Conservation (phyloP, 2,329 filamentous ascomycete genomes). For the Diplodia corticola region DNA sequence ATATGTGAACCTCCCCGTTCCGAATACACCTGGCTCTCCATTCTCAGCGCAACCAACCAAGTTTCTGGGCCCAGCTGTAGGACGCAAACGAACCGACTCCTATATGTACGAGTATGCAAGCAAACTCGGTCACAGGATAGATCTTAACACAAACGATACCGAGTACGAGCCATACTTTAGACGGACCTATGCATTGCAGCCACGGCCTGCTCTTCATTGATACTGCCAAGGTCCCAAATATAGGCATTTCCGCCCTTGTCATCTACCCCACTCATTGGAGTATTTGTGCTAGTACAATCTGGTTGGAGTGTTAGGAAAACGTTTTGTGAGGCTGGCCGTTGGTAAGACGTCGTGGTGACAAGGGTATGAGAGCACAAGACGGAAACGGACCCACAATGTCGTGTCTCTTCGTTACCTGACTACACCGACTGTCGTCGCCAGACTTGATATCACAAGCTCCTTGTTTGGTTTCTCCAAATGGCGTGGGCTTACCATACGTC, state of each 20-base stretch:
- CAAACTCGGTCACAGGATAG: not conserved
- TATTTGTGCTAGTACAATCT: not conserved
- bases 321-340: not conserved
- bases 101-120: not conserved
- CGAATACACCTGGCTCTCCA: not conserved
- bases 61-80: not conserved
- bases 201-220: not conserved
- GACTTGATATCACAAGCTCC: not conserved
- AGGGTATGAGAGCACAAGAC: not conserved
- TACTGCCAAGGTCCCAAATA: not conserved
- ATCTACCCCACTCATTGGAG: not conserved
- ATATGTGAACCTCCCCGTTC: not conserved
- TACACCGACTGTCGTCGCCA: not conserved
- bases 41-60: not conserved
- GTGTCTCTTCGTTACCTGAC: not conserved
- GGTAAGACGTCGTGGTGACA: not conserved
- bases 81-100: not conserved
- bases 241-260: not conserved
- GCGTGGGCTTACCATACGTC: not conserved
- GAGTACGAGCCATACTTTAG: not conserved
- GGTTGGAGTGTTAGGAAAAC: not conserved
- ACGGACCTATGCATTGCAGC: not conserved
- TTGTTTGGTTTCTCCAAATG: not conserved
- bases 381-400: not conserved
- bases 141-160: not conserved